phyloP scores from a whole-genome alignment of 176 grass and related monocot species.

The Oryza brachyantha region DNA sequence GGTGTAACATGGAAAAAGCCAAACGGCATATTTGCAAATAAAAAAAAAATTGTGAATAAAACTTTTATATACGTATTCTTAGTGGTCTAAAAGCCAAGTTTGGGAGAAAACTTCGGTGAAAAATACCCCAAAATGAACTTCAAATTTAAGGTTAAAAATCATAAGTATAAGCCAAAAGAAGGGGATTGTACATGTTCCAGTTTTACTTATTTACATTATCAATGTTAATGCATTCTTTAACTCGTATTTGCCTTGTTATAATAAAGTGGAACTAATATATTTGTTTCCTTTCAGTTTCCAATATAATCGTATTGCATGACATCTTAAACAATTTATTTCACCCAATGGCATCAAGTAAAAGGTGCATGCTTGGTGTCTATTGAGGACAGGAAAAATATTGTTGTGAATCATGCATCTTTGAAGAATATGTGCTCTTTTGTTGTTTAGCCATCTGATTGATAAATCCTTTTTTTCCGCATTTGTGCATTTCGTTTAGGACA shows the following conservation, averaged over 20 bases:
- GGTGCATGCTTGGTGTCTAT: conserved; percentile 2
- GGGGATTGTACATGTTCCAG: neutral
- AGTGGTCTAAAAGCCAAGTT: no score
- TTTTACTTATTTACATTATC: neutral
- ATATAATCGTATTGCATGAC: neutral
- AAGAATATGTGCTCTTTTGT: neutral
- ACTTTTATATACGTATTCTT: no score
- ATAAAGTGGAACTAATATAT: neutral
- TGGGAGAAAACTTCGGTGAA: no score
- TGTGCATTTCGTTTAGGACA: conserved; percentile 27
- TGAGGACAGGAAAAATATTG: conserved; percentile 9
- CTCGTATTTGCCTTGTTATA: neutral
- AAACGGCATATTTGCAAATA: no score
- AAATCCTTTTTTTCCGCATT: conserved; percentile 11
- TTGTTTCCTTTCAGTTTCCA: neutral
- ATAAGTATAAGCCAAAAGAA: no score
- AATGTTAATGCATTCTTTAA: neutral
- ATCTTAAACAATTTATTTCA: neutral
- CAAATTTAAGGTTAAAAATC: no score
- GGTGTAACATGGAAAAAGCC: no score
- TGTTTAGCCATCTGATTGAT: neutral
- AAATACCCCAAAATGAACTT: no score
- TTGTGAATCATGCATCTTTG: neutral
- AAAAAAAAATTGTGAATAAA: no score
- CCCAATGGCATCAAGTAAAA: conserved; percentile 2